These are phyloP conservation scores for Rhodotorula kratochvilovae DNA, from an alignment of 768 basidiomycete species.

Conservation along the genomic window DNA sequence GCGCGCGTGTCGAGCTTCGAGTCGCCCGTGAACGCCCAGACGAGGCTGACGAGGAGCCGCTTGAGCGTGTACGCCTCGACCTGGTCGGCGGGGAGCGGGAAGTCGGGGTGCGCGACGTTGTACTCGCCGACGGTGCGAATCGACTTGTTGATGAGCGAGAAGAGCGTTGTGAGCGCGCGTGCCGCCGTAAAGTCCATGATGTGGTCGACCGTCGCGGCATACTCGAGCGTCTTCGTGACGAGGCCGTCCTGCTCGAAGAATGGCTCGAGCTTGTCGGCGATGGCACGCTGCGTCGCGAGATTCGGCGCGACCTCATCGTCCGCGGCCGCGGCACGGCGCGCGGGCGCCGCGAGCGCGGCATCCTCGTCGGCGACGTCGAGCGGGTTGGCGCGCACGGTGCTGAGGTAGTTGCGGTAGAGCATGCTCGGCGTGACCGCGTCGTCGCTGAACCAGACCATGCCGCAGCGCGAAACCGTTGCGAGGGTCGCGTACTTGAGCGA, in stretches of 20 bases:
- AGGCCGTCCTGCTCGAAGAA: slow-evolving; percentile 80
- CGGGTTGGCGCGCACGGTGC: slow-evolving; percentile 65
- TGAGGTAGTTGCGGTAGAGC: slow-evolving; percentile 85
- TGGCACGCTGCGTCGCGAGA: slow-evolving; percentile 66
- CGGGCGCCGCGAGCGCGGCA: slow-evolving; percentile 6
- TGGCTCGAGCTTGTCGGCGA: slow-evolving; percentile 56
- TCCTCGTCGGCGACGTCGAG: slow-evolving; percentile 83
- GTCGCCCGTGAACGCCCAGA: slow-evolving; percentile 98
- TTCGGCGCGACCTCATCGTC: slow-evolving; percentile 11
- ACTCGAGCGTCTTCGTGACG: slow-evolving; percentile 69
- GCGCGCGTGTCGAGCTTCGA: slow-evolving; percentile 84
- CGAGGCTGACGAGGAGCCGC: slow-evolving; percentile 79
- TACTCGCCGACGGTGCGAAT: slow-evolving; percentile 89
- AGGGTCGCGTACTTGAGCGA: slow-evolving; percentile 93
- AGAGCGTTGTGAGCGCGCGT: slow-evolving; percentile 88
- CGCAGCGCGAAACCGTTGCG: slow-evolving; percentile 98
- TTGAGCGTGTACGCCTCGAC: slow-evolving; percentile 88
- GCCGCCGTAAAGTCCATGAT: slow-evolving; percentile 97
- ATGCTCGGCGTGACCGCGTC: slow-evolving; percentile 85
- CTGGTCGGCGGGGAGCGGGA: slow-evolving; percentile 76
- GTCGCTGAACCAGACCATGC: slow-evolving; percentile 99
- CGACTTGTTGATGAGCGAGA: slow-evolving; percentile 95
- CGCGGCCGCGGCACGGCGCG: neutral
- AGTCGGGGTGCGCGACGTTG: slow-evolving; percentile 89
- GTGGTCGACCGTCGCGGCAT: slow-evolving; percentile 81